A percentile compares a stretch with the other conserved stretches of the same genome.
Conservation (phyloP, 2,329 filamentous ascomycete genomes). For the Sporothrix curviconia region DNA sequence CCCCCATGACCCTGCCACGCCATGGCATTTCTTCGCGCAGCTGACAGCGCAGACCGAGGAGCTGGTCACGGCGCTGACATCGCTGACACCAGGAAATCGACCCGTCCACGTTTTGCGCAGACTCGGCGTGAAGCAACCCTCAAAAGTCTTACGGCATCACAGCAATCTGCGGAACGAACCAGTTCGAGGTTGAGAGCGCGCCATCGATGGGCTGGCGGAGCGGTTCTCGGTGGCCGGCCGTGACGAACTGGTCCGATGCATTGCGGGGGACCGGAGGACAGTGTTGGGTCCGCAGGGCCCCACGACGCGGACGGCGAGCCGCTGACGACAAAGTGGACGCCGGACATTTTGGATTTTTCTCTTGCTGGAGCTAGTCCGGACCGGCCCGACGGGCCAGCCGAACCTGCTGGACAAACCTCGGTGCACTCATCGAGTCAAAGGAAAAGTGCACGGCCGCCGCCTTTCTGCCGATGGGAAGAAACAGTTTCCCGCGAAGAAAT, state of each 20-base stretch:
- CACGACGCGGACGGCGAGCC: not conserved
- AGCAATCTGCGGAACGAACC: constrained; percentile 62
- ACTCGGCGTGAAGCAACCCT: constrained; percentile 43
- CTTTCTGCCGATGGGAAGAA: constrained; percentile 71
- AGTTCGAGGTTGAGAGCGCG: constrained; percentile 62
- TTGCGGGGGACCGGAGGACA: constrained; percentile 40
- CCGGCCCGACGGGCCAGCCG: constrained; percentile 65
- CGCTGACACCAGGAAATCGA: constrained; percentile 29
- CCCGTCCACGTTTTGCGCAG: constrained; percentile 34
- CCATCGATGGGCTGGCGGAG: constrained; percentile 72
- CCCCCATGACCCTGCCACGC: too few species aligned
- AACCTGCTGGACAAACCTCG: constrained; percentile 53
- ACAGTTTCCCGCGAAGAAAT: constrained; percentile 70
- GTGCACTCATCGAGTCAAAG: constrained; percentile 42
- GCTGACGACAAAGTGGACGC: constrained; percentile 56
- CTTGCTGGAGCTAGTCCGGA: constrained; percentile 76
- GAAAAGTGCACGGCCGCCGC: constrained; percentile 35
- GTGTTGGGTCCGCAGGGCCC: constrained; percentile 22
- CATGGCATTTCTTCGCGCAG: constrained; percentile 67
- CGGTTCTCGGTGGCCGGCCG: constrained; percentile 75
- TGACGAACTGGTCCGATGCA: constrained; percentile 69
- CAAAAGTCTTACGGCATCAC: constrained; percentile 46
- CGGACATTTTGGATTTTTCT: constrained; percentile 75
- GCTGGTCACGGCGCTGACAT: constrained; percentile 59
- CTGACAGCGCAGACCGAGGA: constrained; percentile 62